Conservation (phyloP, 352 stramenopile genomes). For the Phytopythium chamaehyphon region DNA sequence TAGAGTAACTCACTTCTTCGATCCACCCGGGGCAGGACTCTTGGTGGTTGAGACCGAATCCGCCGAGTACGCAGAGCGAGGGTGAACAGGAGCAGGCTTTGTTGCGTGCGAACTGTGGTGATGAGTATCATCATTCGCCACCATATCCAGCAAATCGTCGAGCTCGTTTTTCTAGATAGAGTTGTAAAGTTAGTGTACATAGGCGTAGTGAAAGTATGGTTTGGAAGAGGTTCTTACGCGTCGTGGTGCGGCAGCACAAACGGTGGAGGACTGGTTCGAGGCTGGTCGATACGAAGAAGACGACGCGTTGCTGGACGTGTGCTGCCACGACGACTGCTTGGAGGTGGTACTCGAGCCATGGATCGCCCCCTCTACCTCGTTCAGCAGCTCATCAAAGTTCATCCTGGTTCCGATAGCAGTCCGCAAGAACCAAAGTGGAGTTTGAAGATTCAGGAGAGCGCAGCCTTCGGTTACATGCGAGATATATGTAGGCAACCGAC, state of each 20-base stretch:
- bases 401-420: slow-evolving; percentile 23
- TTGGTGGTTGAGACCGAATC: slow-evolving; percentile 8
- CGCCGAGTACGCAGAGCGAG: neutral
- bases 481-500: no score
- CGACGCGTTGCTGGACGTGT: slow-evolving; percentile 1
- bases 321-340: slow-evolving; percentile 8
- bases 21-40: slow-evolving; percentile 21
- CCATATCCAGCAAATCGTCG: slow-evolving; percentile 72
- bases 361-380: slow-evolving; percentile 70
- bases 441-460: no score
- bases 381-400: slow-evolving; percentile 68
- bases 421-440: no score
- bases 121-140: slow-evolving; percentile 30
- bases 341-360: slow-evolving; percentile 21
- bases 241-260: neutral
- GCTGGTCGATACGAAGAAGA: slow-evolving; percentile 9
- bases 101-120: slow-evolving; percentile 28
- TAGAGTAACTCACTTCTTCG: slow-evolving; percentile 48
- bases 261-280: slow-evolving; percentile 5
- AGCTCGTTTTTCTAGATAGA: slow-evolving; percentile 38
- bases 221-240: slow-evolving; percentile 7
- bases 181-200: neutral
- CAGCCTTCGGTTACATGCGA: no score
- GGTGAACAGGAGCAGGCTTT: slow-evolving; percentile 9
- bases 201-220: neutral